Percentiles rank a stretch among this genome's conserved stretches.
Evolutionary conservation across 2,329 filamentous ascomycete genomes (phyloP).

Genomic region (Thelonectria blattea): DNA sequence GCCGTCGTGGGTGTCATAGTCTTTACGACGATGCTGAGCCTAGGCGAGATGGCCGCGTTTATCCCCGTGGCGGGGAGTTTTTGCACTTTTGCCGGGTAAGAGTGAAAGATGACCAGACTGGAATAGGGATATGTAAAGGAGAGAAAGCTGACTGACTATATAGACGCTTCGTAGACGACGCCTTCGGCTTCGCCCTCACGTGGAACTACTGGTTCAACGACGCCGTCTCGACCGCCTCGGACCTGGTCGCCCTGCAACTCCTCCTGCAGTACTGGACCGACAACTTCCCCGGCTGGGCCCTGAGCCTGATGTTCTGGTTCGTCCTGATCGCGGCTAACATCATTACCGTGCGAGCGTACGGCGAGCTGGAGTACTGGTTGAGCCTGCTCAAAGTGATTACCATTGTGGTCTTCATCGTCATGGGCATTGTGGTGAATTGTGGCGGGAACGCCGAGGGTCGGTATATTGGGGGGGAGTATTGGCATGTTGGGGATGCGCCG

Average conservation of each 20-base stretch:
- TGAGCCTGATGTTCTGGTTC: conserved; percentile 67
- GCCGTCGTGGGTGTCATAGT: conserved; percentile 63
- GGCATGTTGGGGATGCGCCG: conserved; percentile 64
- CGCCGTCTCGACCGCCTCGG: conserved; percentile 59
- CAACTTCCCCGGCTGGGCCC: conserved; percentile 66
- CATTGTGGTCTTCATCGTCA: conserved; percentile 66
- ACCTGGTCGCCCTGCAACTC: conserved; percentile 60
- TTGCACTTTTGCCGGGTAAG: conserved; percentile 53
- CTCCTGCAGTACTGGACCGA: conserved; percentile 67
- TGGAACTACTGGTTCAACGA: conserved; percentile 73
- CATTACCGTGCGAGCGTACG: conserved; percentile 44
- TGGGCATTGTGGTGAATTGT: conserved; percentile 60
- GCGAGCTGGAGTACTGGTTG: conserved; percentile 62
- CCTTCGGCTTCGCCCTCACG: conserved; percentile 59
- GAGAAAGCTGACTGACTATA: no score
- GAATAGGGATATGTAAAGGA: no score
- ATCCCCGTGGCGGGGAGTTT: conserved; percentile 60
- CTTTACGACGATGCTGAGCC: conserved; percentile 62
- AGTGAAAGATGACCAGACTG: conserved; percentile 24
- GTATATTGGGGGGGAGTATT: conserved; percentile 66
- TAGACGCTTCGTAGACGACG: conserved; percentile 57
- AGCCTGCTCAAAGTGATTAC: conserved; percentile 60
- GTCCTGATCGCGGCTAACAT: conserved; percentile 54
- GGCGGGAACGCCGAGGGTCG: conserved; percentile 59
- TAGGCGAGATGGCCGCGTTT: conserved; percentile 67